Evolutionary conservation across 2,329 filamentous ascomycete species (phyloP), one percentile per base, ranked within the genome.

Genomic region (Cladosporium sp.): DNA sequence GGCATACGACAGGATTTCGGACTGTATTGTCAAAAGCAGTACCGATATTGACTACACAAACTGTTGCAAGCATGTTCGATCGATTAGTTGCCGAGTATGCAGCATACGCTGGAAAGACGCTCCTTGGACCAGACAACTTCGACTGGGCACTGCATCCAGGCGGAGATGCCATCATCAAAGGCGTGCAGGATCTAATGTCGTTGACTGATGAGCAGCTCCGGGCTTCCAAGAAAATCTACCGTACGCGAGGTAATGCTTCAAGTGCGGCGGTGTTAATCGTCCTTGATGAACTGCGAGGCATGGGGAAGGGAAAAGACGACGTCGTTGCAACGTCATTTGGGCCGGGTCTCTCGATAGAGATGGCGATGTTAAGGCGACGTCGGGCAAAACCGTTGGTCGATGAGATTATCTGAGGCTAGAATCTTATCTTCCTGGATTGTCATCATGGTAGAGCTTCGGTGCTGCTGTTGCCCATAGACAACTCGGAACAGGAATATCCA

Each of bases 141-240:
- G 85, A 88, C 70, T 88, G 85, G 85, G 85, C 84, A 1, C 77
- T 88, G 63, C 85, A 88, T 59, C 85, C 85, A 0, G 85, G 85
- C 4, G 85, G 85, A 14, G 75, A 81, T 0, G 82, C 83, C 1
- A 85, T 88, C 40, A 71, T 88, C 2, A 76, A 81, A 0, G 82
- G 83, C 0, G 81, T 84, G 0, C 80, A 86, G 64, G 71, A 71
- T 40, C 74, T 72, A 1, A 74, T 88, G 72, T 65, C 69, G 5
- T 76, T 87, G 43, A 74, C 74, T 0, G 70, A 82, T 0, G 79
- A 85, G 59, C 83, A 86, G 58, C 81, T 87, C 72, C 76, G 83
- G 44, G 83, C 84, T n/a, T 84, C 81, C 54, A 85, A 85, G 62
- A 80, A 85, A 56, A 80, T 82, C 14, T 88, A 88, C 60, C 81